Conservation (phyloP, 2,329 filamentous ascomycete genomes). For the Hymenoscyphus repandus region DNA sequence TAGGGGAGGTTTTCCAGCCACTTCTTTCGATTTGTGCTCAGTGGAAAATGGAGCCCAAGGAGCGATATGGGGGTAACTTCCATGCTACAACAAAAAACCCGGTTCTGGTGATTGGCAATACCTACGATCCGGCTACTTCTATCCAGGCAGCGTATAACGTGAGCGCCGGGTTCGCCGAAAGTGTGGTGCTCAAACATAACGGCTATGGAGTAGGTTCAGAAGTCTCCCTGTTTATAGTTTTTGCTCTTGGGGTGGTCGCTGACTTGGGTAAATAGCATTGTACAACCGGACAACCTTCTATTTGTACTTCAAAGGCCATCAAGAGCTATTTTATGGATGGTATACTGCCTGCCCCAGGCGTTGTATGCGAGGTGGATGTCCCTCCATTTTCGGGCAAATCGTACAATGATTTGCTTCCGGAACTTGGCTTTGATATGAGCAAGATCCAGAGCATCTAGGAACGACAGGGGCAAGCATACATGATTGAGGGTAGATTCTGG, state of each 20-base stretch:
- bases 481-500: too few relatives aligned
- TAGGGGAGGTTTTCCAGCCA: background rate
- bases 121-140: constrained; percentile 6
- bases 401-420: too few relatives aligned
- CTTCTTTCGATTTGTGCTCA: constrained; percentile 3
- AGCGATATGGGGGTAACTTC: constrained; percentile 6
- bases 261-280: background rate
- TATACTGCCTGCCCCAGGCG: background rate
- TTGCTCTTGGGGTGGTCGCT: background rate
- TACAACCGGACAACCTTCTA: too few relatives aligned
- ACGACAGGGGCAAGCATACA: too few relatives aligned
- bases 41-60: constrained; percentile 11
- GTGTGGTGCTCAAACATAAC: constrained; percentile 8
- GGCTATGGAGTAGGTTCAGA: constrained; percentile 10
- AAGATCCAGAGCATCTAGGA: too few relatives aligned
- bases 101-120: constrained; percentile 11
- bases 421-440: too few relatives aligned
- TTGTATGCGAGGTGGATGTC: background rate
- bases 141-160: constrained; percentile 9
- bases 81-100: constrained; percentile 9
- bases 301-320: background rate
- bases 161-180: constrained; percentile 10
- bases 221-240: too few relatives aligned
- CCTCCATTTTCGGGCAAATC: background rate
- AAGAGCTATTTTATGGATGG: background rate